These are phyloP conservation scores for Cytospora piceicola DNA, from an alignment of 2,329 filamentous ascomycete species.

Conservation along the genomic window DNA sequence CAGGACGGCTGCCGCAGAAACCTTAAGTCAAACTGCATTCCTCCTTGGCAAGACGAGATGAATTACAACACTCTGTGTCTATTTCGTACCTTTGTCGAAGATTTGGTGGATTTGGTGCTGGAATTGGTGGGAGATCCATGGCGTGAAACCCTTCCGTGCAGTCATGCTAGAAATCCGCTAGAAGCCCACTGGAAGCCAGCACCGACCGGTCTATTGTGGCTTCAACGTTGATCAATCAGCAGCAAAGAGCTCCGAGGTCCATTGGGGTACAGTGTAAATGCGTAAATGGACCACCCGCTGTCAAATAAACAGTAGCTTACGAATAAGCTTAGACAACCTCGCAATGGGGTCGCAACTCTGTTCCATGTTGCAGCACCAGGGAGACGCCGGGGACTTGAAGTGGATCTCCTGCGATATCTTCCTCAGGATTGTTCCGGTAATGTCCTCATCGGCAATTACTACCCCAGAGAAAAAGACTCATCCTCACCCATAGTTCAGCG, in stretches of 20 bases:
- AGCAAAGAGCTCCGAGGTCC: neutral
- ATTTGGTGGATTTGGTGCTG: neutral
- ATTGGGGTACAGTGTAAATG: neutral
- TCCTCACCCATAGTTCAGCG: neutral
- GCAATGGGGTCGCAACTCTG: neutral
- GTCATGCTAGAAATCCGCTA: neutral
- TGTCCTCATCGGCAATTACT: neutral
- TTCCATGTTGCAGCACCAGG: neutral
- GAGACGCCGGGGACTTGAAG: too few relatives aligned
- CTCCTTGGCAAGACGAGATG: neutral
- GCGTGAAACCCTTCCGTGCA: neutral
- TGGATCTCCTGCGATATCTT: neutral
- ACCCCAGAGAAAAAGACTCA: neutral
- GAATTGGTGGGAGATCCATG: neutral
- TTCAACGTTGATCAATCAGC: too few relatives aligned
- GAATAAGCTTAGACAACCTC: too few relatives aligned
- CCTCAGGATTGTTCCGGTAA: neutral
- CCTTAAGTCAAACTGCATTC: constrained; percentile 15
- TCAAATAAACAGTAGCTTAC: neutral
- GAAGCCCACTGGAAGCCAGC: neutral
- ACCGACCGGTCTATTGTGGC: neutral
- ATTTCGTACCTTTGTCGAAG: neutral
- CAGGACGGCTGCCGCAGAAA: neutral
- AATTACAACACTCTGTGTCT: too few relatives aligned
- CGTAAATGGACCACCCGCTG: neutral